Evolutionary conservation across 768 basidiomycete genomes (phyloP).

Genomic region (Suillus weaverae): DNA sequence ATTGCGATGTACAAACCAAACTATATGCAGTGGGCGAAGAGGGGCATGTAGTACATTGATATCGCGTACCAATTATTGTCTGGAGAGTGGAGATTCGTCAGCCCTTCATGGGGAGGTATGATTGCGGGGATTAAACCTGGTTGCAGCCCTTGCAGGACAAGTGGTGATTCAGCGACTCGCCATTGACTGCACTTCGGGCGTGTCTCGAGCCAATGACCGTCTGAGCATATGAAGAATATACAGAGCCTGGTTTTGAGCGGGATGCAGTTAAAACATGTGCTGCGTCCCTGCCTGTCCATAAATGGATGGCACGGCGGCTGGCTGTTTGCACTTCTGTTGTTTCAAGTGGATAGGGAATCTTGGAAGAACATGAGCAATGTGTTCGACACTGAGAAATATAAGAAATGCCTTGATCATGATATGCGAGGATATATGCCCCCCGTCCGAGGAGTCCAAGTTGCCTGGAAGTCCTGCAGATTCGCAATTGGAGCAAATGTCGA

Average conservation of each 20-base stretch:
- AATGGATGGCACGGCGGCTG: conserved; percentile 67
- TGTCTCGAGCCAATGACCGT: conserved; percentile 61
- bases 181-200: conserved; percentile 32
- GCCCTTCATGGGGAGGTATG: background rate
- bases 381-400: background rate
- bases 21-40: conserved; percentile 71
- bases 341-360: conserved; percentile 88
- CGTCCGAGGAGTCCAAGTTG: conserved; percentile 73
- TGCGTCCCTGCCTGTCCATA: conserved; percentile 79
- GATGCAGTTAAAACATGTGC: conserved; percentile 52
- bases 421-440: conserved; percentile 81
- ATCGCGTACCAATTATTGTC: conserved; percentile 77
- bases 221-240: conserved; percentile 62
- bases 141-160: conserved; percentile 62
- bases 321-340: conserved; percentile 72
- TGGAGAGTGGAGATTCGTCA: conserved; percentile 28
- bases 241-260: conserved; percentile 55
- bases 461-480: conserved; percentile 86
- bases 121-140: conserved; percentile 41
- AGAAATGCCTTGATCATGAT: conserved; percentile 88
- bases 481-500: conserved; percentile 87
- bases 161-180: conserved; percentile 50
- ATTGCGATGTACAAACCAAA: conserved; percentile 47
- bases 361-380: conserved; percentile 10
- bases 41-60: conserved; percentile 89